Conservation (phyloP, 2,329 filamentous ascomycete genomes). For the Cyphellophora attinorum region DNA sequence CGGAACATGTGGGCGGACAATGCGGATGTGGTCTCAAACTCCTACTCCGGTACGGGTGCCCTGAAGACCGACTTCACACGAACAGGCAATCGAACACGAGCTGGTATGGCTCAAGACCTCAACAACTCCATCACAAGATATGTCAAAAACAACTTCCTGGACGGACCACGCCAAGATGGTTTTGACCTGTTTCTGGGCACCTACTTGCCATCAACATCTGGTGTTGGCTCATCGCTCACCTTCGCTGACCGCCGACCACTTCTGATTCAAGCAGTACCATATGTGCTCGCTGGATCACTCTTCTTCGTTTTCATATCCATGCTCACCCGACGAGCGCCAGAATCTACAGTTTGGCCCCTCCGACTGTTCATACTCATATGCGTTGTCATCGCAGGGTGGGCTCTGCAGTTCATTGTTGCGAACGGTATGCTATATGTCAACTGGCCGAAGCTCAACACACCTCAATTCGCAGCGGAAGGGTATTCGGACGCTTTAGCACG, state of each 20-base stretch:
- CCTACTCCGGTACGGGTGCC: slow-evolving; percentile 91
- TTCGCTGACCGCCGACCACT: slow-evolving; percentile 80
- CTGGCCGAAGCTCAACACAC: slow-evolving; percentile 93
- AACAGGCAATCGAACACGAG: slow-evolving; percentile 79
- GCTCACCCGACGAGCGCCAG: slow-evolving; percentile 62
- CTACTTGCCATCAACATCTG: slow-evolving; percentile 65
- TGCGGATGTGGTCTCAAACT: slow-evolving; percentile 83
- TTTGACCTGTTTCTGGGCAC: slow-evolving; percentile 89
- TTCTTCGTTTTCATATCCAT: slow-evolving; percentile 72
- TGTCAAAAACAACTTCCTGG: slow-evolving; percentile 85
- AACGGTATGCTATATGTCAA: slow-evolving; percentile 96
- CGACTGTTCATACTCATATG: slow-evolving; percentile 75
- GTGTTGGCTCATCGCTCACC: slow-evolving; percentile 60
- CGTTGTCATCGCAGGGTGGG: slow-evolving; percentile 60
- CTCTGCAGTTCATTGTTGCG: slow-evolving; percentile 63
- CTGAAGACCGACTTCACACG: slow-evolving; percentile 97
- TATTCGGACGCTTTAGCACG: slow-evolving; percentile 79
- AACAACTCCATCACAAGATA: slow-evolving; percentile 85
- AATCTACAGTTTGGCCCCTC: slow-evolving; percentile 69
- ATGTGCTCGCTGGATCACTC: slow-evolving; percentile 73
- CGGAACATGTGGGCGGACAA: slow-evolving; percentile 98
- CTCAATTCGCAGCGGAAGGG: slow-evolving; percentile 75
- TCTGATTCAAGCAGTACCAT: slow-evolving; percentile 87
- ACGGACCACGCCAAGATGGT: slow-evolving; percentile 87
- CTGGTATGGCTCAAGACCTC: slow-evolving; percentile 75